These are phyloP conservation scores for Rhodomyrtus psidioides DNA, from an alignment of 441 rosid genomes.

Conservation along the genomic window DNA sequence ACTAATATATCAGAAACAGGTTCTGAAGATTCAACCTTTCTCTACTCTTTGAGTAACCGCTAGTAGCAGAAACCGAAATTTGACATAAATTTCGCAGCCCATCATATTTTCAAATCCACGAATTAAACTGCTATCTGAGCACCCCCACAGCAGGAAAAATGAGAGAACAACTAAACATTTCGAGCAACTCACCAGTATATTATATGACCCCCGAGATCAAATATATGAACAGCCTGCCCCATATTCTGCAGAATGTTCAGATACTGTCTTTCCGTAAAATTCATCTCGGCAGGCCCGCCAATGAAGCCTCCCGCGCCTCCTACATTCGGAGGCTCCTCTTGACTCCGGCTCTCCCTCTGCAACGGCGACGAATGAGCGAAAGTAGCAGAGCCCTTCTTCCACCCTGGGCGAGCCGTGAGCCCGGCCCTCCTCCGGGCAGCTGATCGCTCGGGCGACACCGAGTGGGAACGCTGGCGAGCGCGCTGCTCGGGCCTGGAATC, in stretches of 20 bases:
- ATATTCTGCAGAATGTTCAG: conserved; percentile 84
- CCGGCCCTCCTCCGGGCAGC: conserved; percentile 26
- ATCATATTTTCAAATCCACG: neutral
- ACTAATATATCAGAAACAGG: neutral
- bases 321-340: conserved; percentile 7
- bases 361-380: conserved; percentile 75
- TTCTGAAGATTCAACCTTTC: neutral
- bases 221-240: conserved; percentile 91
- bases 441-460: conserved; percentile 70
- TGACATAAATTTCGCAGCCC: neutral
- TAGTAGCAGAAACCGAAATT: neutral
- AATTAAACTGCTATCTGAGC: neutral
- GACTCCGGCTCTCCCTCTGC: conserved; percentile 56
- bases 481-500: conserved; percentile 13
- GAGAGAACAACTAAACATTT: neutral
- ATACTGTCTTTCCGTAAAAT: conserved; percentile 62
- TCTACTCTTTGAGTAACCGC: neutral
- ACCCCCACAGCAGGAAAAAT: neutral
- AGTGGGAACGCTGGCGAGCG: conserved; percentile 65
- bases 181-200: conserved; percentile 59
- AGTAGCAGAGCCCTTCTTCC: conserved; percentile 55
- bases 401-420: conserved; percentile 17
- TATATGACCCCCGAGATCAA: conserved; percentile 47
- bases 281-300: conserved; percentile 46
- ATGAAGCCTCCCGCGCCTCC: conserved; percentile 12